Conservation (phyloP, 73 alveolate species). For the Paramecium tetraurelia region DNA sequence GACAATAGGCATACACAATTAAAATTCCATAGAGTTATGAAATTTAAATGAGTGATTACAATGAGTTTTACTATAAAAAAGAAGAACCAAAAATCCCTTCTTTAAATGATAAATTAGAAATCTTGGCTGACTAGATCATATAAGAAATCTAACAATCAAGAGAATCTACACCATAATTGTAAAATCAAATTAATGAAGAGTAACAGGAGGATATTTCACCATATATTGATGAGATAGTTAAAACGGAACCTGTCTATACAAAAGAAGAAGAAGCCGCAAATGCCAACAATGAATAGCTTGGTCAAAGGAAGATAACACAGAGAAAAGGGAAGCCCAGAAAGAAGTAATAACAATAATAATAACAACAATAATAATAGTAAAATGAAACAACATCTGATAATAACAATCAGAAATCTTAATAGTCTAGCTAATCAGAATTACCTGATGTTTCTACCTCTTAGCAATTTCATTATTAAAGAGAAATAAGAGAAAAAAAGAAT, state of each 20-base stretch:
- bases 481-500: not conserved
- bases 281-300: not conserved
- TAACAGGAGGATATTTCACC: not conserved
- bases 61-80: not conserved
- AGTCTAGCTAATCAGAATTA: not conserved
- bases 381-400: not conserved
- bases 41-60: conserved; percentile 17
- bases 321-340: not conserved
- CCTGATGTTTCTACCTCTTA: not conserved
- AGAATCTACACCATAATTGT: not conserved
- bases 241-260: not conserved
- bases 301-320: not conserved
- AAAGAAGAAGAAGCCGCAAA: not conserved
- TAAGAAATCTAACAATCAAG: not conserved
- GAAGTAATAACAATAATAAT: not conserved
- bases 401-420: not conserved
- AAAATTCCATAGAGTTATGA: not conserved
- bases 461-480: not conserved
- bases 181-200: not conserved
- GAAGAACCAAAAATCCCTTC: not conserved
- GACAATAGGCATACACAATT: not conserved
- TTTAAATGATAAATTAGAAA: not conserved
- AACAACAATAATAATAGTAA: not conserved
- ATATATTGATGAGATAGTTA: not conserved
- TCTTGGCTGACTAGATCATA: not conserved